Percentiles rank a stretch among this genome's conserved stretches.
Evolutionary conservation across 129 eudicot genomes (phyloP).

Genomic region (Solidago caesia): DNA sequence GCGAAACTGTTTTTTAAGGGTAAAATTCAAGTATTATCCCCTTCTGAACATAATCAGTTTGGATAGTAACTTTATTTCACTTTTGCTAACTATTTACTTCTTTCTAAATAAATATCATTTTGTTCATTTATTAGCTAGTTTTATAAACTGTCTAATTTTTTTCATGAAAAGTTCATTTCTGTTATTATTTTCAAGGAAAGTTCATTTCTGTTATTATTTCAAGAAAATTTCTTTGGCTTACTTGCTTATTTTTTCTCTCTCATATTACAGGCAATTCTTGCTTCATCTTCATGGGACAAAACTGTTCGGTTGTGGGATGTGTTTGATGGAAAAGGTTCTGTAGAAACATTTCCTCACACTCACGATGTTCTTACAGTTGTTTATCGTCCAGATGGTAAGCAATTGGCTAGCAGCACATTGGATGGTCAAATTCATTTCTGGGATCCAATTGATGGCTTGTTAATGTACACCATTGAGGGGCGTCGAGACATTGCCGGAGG

Average conservation of each 20-base stretch:
- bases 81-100: no score
- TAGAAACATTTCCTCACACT: conserved; percentile 77
- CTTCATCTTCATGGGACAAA: conserved; percentile 99
- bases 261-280: conserved; percentile 59
- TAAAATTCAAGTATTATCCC: no score
- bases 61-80: no score
- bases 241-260: not conserved
- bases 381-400: conserved; percentile 98
- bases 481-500: conserved; percentile 97
- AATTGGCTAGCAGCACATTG: conserved; percentile 86
- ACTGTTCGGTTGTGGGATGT: conserved; percentile 93
- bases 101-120: no score
- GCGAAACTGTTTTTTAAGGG: not conserved
- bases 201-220: no score
- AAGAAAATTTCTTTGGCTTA: not conserved
- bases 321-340: conserved; percentile 89
- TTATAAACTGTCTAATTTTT: no score
- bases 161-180: no score
- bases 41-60: no score
- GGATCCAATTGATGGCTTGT: conserved; percentile 83
- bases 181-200: no score
- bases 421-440: conserved; percentile 95
- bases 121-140: no score
- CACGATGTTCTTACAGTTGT: conserved; percentile 94
- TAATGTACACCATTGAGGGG: conserved; percentile 95